Base-by-base conservation (phyloP, 805 yeast genomes). In the Starmerella kuoi region DNA sequence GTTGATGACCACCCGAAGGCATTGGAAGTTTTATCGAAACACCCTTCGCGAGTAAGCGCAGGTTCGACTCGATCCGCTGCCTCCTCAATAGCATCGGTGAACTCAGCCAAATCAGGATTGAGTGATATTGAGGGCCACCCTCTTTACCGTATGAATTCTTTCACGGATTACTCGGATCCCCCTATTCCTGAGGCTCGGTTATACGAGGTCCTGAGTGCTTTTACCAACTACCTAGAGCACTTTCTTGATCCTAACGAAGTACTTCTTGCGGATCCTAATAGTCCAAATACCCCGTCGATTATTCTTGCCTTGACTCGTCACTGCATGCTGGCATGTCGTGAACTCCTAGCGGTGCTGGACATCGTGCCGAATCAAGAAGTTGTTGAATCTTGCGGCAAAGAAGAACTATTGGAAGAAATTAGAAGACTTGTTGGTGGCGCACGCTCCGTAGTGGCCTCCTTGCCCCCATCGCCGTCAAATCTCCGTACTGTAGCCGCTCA, bases 311-410 rank as follows among this genome's bases (percentile, higher is more conserved):
- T 57, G 37, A 62, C 67, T 4, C 53, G 66, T 11, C 62, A 59
- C 41, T 55, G 64, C 30, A 63, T 63, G 60, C 57, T 62, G 18
- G 63, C 64, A 2, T 60, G 65, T 34, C 57, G 67, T 19, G 67
- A 64, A 47, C 55, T 64, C 19, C 52, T 64, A 22, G 56, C 59
- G 1, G 58, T 58, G 6, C 60, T 63, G 4, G 28, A 25, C 28
- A 25, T 9, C 28, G 14, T 25, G 9, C 43, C 43, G 7, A 15
- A 22, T 12, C 14, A 17, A 55, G 45, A 42, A 35, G 17, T 25
- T 20, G 41, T 37, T 9, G 45, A 45, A 20, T 61, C 56, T 30
- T 55, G 61, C 8, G 64, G 58, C 18, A 30, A 30, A 19, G 65
- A 62, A 41, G 51, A 47, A 28, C 45, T 64, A 41, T 59, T 57